Percentiles rank a stretch among this genome's conserved stretches.
These are phyloP conservation scores for Basipetospora chlamydospora DNA, from an alignment of 2,329 filamentous ascomycete species.

Conservation along the genomic window DNA sequence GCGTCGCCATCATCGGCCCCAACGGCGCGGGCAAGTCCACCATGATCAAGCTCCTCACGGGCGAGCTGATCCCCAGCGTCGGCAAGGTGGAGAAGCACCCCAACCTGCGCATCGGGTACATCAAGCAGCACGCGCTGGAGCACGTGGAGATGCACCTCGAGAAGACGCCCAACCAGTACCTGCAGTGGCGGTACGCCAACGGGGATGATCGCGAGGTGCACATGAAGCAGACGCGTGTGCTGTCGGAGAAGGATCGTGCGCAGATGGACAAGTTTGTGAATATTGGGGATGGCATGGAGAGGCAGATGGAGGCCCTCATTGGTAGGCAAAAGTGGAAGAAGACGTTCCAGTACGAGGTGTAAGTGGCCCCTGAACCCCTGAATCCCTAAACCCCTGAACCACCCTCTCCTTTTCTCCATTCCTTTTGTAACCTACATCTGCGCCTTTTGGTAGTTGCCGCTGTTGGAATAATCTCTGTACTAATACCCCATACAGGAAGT, in stretches of 20 bases:
- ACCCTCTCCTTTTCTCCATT: too few species aligned
- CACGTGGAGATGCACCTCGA: slow-evolving; percentile 99
- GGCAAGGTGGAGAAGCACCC: slow-evolving; percentile 97
- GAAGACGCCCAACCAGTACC: slow-evolving; percentile 97
- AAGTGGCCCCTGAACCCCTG: slow-evolving; percentile 22
- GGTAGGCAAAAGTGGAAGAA: slow-evolving; percentile 99
- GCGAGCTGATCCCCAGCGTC: slow-evolving; percentile 68
- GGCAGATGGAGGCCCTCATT: slow-evolving; percentile 75
- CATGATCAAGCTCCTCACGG: slow-evolving; percentile 91
- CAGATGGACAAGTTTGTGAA: slow-evolving; percentile 91
- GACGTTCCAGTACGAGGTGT: slow-evolving; percentile 95
- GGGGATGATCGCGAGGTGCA: slow-evolving; percentile 94
- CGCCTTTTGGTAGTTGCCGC: neutral
- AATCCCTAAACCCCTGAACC: too few species aligned
- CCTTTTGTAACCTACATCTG: too few species aligned
- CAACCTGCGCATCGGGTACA: slow-evolving; percentile 96
- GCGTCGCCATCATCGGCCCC: slow-evolving; percentile 89
- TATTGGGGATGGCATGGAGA: slow-evolving; percentile 62
- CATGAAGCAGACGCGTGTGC: slow-evolving; percentile 89
- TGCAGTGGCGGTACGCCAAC: slow-evolving; percentile 96
- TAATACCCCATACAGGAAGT: slow-evolving; percentile 50
- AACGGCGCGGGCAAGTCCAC: slow-evolving; percentile 98
- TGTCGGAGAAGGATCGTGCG: slow-evolving; percentile 69
- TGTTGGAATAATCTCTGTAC: slow-evolving; percentile 1
- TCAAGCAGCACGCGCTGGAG: slow-evolving; percentile 97